A percentile compares a stretch with the other conserved stretches of the same genome.
Evolutionary conservation across 345 rosid genomes (phyloP).

Genomic region (Gossypium herbaceum): DNA sequence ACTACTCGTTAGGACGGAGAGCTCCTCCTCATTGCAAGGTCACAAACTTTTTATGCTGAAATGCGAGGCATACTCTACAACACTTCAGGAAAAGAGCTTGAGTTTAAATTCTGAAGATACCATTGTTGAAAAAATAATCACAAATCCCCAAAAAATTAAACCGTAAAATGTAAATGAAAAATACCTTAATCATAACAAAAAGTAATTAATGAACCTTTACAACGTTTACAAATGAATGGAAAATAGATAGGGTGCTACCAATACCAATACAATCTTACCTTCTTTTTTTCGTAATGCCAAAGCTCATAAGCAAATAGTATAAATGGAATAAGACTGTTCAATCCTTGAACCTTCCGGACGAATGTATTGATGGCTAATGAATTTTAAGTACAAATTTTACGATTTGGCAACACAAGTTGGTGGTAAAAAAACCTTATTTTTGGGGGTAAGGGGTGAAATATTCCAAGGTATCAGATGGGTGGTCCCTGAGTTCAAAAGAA

Average conservation of each 20-base stretch:
- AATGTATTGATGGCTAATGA: conserved; percentile 1
- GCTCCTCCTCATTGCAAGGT: too few species aligned
- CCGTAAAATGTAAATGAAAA: too few species aligned
- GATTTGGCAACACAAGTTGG: neutral
- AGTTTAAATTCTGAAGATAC: too few species aligned
- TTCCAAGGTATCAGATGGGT: conserved; percentile 7
- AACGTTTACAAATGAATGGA: neutral
- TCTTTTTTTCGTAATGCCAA: neutral
- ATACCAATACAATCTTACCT: neutral
- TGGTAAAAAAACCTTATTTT: neutral
- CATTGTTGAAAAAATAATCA: too few species aligned
- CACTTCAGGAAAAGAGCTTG: too few species aligned
- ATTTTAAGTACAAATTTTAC: neutral
- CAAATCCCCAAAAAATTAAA: too few species aligned
- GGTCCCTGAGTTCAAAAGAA: conserved; percentile 16
- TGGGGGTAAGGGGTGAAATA: neutral
- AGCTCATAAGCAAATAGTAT: neutral
- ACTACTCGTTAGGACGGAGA: too few species aligned
- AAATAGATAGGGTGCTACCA: neutral
- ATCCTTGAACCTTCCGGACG: neutral
- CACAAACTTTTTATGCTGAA: too few species aligned
- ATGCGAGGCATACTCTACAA: too few species aligned
- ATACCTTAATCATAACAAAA: too few species aligned
- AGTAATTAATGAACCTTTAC: neutral
- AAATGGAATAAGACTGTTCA: neutral